phyloP scores from a whole-genome alignment of 2,329 filamentous ascomycete genomes.

The Phoma herbarum region DNA sequence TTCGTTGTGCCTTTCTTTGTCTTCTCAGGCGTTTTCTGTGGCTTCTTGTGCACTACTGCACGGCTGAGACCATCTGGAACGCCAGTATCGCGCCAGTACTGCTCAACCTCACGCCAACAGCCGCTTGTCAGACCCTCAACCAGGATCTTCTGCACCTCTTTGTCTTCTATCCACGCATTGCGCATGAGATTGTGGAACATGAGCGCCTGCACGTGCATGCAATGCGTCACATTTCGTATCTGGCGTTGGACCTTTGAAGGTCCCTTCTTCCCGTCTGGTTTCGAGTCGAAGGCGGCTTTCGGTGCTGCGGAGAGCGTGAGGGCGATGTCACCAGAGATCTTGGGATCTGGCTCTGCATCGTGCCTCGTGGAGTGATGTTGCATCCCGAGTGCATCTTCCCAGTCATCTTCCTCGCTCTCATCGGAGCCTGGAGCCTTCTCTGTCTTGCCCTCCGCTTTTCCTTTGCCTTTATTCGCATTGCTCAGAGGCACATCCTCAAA shows the following conservation, averaged over 20 bases:
- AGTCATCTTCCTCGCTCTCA: conserved; percentile 53
- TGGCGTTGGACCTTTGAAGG: conserved; percentile 84
- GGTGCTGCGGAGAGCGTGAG: conserved; percentile 65
- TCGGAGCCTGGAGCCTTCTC: conserved; percentile 42
- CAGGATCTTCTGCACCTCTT: conserved; percentile 44
- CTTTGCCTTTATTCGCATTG: conserved; percentile 25
- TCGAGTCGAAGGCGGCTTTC: conserved; percentile 37
- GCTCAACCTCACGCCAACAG: conserved; percentile 49
- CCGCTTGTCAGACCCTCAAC: conserved; percentile 40
- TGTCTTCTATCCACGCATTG: conserved; percentile 50
- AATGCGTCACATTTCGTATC: conserved; percentile 81
- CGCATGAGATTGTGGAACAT: conserved; percentile 87
- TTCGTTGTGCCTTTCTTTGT: conserved; percentile 66
- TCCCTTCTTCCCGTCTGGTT: conserved; percentile 76
- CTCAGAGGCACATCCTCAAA: conserved; percentile 58
- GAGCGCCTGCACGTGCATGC: conserved; percentile 85
- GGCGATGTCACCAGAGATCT: conserved; percentile 73
- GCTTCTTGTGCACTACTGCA: conserved; percentile 69
- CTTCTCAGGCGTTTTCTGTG: conserved; percentile 74
- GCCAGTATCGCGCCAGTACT: conserved; percentile 75
- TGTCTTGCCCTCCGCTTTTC: conserved; percentile 48
- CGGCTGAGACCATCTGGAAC: conserved; percentile 81
- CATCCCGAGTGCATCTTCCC: conserved; percentile 51
- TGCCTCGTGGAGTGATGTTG: conserved; percentile 45
- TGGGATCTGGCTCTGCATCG: conserved; percentile 53